Base-by-base conservation (phyloP, 2,329 filamentous ascomycete genomes). In the Amphichorda felina region DNA sequence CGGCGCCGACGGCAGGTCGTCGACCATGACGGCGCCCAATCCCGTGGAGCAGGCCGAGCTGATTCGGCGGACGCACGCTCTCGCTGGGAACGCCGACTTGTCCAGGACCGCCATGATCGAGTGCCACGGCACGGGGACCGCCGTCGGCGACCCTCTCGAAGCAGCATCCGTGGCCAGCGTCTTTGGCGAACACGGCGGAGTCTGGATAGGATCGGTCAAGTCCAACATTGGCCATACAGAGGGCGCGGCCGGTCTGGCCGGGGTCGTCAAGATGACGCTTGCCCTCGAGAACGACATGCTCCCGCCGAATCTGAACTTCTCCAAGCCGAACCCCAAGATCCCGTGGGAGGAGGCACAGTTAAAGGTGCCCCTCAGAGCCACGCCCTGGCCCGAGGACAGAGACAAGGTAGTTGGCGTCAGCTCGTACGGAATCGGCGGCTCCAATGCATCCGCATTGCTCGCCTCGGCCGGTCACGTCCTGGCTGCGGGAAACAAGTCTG, bases 1-100 rank as follows among this genome's bases (percentile, higher is more conserved):
- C 15, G 71, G 70, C 41, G 61, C 65, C 24, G 72, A 77, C 35
- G 68, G 67, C 14, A 53, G 45, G 2, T 54, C 53, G 2, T 61
- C 45, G 43, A 69, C 68, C 3, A 68, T 76, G 35, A 73, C 70
- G 0, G 56, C 68, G 38, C 73, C 73, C 0, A 71, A 55, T 25
- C 48, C 50, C 0, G 46, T 49, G 2, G 59, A 61, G 2, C 68
- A 72, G 37, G 49, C 51, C 2, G 50, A 48, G 57, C 38, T 57
- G 3, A 50, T 51, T 25, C 8, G 13, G 41, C 57, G 37, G 38
- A 48, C 47, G 5, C 40, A 51, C 33, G 31, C 21, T 1, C 26
- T 39, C 8, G 40, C 45, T 11, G 43, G 40, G 9, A 36, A 44
- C 36, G 37, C 46, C 35, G 38, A 43, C 48, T 30, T 43, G 15